Percentiles rank a stretch among this genome's conserved stretches.
Evolutionary conservation across 306 rosid genomes (phyloP).

Genomic region (Coriaria nepalensis): DNA sequence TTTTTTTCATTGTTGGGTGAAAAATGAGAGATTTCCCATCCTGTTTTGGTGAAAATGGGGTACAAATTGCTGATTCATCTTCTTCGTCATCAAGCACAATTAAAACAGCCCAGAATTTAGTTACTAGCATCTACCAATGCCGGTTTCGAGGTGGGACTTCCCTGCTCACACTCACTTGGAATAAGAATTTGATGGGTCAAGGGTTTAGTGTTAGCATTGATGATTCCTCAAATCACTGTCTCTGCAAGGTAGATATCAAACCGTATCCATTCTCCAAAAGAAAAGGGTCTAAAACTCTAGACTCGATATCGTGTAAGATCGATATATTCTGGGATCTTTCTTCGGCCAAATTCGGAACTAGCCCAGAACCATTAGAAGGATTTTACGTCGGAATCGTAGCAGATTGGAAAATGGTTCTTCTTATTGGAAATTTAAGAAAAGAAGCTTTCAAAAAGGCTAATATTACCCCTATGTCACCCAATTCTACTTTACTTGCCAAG

Average conservation of each 20-base stretch:
- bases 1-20: not conserved
- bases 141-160: conserved; percentile 45
- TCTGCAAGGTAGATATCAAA: conserved; percentile 70
- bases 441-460: conserved; percentile 49
- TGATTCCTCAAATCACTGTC: conserved; percentile 59
- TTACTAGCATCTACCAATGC: conserved; percentile 63
- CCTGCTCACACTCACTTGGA: conserved; percentile 62
- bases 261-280: conserved; percentile 75
- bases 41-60: conserved; percentile 84
- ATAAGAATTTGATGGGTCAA: conserved; percentile 76
- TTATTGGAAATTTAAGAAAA: conserved; percentile 44
- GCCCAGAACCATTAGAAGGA: conserved; percentile 52
- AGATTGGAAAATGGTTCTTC: conserved; percentile 38
- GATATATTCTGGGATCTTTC: conserved; percentile 65
- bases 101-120: conserved; percentile 57
- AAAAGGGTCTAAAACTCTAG: conserved; percentile 53
- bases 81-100: conserved; percentile 57
- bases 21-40: conserved; percentile 81
- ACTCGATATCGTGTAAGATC: conserved; percentile 16
- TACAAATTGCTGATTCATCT: conserved; percentile 75
- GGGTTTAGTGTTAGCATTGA: conserved; percentile 61
- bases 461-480: conserved; percentile 24
- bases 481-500: conserved; percentile 28
- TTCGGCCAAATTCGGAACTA: conserved; percentile 41
- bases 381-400: conserved; percentile 73